Evolutionary conservation across 441 rosid genomes (phyloP).

Genomic region (Adansonia gregorii): DNA sequence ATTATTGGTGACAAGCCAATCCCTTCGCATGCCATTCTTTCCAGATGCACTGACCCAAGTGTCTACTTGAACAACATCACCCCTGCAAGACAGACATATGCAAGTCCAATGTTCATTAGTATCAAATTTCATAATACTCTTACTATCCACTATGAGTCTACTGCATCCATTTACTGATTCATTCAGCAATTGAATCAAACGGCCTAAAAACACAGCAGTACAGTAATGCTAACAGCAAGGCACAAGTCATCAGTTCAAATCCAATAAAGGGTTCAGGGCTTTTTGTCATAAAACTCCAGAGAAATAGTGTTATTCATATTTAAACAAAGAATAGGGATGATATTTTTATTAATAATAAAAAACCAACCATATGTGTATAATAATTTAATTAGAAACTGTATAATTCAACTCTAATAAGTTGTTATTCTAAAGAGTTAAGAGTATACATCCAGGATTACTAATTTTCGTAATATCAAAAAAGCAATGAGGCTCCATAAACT

Average conservation of each 20-base stretch:
- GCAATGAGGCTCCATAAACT: slow-evolving; percentile 5
- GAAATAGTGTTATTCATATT: no score
- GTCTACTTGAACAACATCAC: slow-evolving; percentile 87
- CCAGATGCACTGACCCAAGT: slow-evolving; percentile 95
- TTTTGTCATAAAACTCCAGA: no score
- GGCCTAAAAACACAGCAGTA: no score
- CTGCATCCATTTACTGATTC: no score
- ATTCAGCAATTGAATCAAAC: no score
- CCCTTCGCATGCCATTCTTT: slow-evolving; percentile 97
- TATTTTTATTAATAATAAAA: no score
- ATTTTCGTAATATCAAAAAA: neutral
- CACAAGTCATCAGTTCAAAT: no score
- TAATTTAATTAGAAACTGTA: neutral
- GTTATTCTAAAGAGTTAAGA: no score
- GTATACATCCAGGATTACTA: neutral
- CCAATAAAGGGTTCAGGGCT: no score
- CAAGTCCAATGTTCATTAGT: slow-evolving; percentile 22
- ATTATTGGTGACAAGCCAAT: slow-evolving; percentile 81
- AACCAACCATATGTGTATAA: neutral
- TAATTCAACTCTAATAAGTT: neutral
- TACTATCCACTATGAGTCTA: no score
- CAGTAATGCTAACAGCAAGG: no score
- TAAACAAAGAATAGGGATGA: no score
- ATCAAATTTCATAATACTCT: neutral
- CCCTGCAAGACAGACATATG: slow-evolving; percentile 57